Conservation (phyloP, 1,284 basidiomycete genomes). For the Ceratobasidium sp. region DNA sequence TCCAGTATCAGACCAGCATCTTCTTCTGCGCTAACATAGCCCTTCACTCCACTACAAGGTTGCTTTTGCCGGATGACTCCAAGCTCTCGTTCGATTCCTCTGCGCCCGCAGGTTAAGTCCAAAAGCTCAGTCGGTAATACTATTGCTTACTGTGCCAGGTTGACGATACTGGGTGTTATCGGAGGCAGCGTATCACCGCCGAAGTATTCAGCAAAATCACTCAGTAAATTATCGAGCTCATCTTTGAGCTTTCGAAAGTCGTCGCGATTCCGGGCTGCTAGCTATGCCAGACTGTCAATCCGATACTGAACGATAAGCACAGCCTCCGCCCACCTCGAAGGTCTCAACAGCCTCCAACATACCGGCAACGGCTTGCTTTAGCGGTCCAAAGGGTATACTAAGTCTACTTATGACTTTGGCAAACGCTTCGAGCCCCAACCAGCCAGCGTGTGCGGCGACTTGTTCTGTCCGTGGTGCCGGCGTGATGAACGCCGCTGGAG, state of each 20-base stretch:
- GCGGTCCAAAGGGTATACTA: background rate
- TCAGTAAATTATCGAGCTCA: background rate
- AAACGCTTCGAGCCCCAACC: background rate
- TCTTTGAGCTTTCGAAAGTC: background rate
- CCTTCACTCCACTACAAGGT: background rate
- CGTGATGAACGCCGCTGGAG: no score
- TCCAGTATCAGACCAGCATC: background rate
- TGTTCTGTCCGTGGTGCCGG: no score
- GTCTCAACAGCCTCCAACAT: background rate
- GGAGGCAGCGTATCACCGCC: background rate
- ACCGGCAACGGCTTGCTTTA: background rate
- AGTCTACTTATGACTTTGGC: background rate
- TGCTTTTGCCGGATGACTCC: background rate
- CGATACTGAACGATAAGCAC: background rate
- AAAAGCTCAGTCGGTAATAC: no score
- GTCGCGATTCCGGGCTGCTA: background rate
- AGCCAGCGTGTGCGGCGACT: background rate
- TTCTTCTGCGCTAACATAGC: background rate
- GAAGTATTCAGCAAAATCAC: background rate
- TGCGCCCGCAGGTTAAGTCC: no score
- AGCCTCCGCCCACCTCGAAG: background rate
- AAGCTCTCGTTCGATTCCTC: background rate
- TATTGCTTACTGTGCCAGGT: background rate
- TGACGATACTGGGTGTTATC: background rate
- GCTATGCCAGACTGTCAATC: background rate